These are phyloP conservation scores for Pestalotiopsis sp. DNA, from an alignment of 2,329 filamentous ascomycete genomes.

Conservation along the genomic window DNA sequence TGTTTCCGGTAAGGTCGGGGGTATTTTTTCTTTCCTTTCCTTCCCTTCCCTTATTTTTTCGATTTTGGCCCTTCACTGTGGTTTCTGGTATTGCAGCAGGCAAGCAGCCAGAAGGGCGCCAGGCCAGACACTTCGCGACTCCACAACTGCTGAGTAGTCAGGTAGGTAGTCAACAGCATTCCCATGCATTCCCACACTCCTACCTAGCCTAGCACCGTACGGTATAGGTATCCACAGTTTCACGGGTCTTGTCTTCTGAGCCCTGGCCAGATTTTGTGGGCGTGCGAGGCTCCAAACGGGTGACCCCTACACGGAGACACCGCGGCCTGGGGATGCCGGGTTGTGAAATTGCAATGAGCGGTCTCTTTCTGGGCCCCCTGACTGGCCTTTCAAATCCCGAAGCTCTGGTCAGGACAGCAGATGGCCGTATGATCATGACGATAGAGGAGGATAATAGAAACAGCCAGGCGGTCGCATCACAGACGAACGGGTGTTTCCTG, in stretches of 20 bases:
- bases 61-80: not conserved
- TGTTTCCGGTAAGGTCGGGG: slow-evolving; percentile 25
- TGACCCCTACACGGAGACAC: slow-evolving; percentile 8
- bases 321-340: slow-evolving; percentile 3
- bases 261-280: slow-evolving; percentile 1
- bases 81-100: not conserved
- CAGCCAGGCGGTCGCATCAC: not conserved
- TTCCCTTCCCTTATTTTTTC: not conserved
- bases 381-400: not conserved
- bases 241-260: slow-evolving; percentile 3
- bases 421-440: not conserved
- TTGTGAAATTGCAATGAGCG: slow-evolving; percentile 12
- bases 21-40: not conserved
- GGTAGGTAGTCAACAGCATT: not conserved
- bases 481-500: not conserved
- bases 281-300: not conserved
- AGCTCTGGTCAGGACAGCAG: not conserved
- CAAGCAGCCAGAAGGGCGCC: not conserved
- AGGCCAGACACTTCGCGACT: not conserved
- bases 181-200: not conserved
- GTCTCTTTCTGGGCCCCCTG: not conserved
- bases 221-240: not conserved
- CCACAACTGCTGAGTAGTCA: not conserved
- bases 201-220: not conserved
- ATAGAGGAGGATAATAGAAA: not conserved